Evolutionary conservation across 1,284 basidiomycete species (phyloP).

Genomic region (Sphagnurus paluster): DNA sequence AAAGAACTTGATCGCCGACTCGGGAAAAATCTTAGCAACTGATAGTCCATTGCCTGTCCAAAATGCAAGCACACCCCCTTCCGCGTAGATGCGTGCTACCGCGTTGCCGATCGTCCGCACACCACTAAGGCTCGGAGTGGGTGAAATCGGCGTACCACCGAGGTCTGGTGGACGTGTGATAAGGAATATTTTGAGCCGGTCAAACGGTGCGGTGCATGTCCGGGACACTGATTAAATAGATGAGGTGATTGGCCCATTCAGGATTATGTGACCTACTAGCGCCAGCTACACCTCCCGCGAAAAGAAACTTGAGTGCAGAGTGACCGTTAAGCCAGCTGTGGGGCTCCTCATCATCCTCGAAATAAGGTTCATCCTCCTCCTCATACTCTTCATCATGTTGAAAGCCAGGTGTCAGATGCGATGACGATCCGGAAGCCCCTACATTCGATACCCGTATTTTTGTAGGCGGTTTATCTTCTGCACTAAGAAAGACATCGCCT

Average conservation of each 20-base stretch:
- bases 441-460: slow-evolving; percentile 22
- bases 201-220: slow-evolving; percentile 96
- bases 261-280: slow-evolving; percentile 58
- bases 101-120: slow-evolving; percentile 73
- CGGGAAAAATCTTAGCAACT: slow-evolving; percentile 92
- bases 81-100: slow-evolving; percentile 76
- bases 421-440: slow-evolving; percentile 26
- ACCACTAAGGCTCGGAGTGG: slow-evolving; percentile 54
- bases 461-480: slow-evolving; percentile 61
- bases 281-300: slow-evolving; percentile 94
- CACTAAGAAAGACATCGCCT: slow-evolving; percentile 78
- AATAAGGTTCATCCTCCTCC: slow-evolving; percentile 36
- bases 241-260: slow-evolving; percentile 2
- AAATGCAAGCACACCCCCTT: slow-evolving; percentile 89
- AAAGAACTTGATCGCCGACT: slow-evolving; percentile 98
- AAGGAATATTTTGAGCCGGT: slow-evolving; percentile 95
- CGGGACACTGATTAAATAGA: slow-evolving; percentile 69
- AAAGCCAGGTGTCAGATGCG: slow-evolving; percentile 6
- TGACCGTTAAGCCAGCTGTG: slow-evolving; percentile 68
- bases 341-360: slow-evolving; percentile 63
- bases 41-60: slow-evolving; percentile 89
- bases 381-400: slow-evolving; percentile 35
- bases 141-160: slow-evolving; percentile 48
- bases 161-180: slow-evolving; percentile 83
- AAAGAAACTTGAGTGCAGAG: slow-evolving; percentile 84